Percentiles rank a stretch among this genome's conserved stretches.
Conservation (phyloP, 805 yeast genomes). For the Barnettozyma vustinii region DNA sequence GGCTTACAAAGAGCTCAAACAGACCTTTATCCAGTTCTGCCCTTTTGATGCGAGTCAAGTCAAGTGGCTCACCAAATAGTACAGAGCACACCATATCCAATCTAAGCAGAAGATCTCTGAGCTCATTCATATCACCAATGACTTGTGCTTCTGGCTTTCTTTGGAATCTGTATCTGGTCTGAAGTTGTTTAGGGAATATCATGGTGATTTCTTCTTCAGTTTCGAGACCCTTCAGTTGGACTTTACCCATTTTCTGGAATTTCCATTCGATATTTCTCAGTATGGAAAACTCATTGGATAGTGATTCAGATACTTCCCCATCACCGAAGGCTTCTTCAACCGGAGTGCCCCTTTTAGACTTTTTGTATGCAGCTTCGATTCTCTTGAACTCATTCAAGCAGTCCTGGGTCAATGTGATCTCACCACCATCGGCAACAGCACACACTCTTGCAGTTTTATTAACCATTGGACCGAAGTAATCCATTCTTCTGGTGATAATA, state of each 20-base stretch:
- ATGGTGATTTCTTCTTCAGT: slow-evolving; percentile 83
- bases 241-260: slow-evolving; percentile 71
- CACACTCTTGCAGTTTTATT: slow-evolving; percentile 91
- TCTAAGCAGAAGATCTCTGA: slow-evolving; percentile 50
- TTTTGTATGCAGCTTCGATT: slow-evolving; percentile 33
- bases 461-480: slow-evolving; percentile 98
- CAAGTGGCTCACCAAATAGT: slow-evolving; percentile 37
- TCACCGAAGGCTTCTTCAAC: slow-evolving; percentile 40
- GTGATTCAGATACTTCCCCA: slow-evolving; percentile 43
- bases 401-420: slow-evolving; percentile 80
- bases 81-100: slow-evolving; percentile 54
- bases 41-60: slow-evolving; percentile 22
- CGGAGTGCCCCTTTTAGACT: slow-evolving; percentile 16
- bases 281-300: slow-evolving; percentile 60
- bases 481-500: slow-evolving; percentile 95
- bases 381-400: slow-evolving; percentile 67
- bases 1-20: slow-evolving; percentile 59
- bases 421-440: slow-evolving; percentile 98
- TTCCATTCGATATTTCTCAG: slow-evolving; percentile 67
- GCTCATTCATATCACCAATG: slow-evolving; percentile 39
- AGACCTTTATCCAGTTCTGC: slow-evolving; percentile 44
- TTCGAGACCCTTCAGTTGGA: slow-evolving; percentile 89
- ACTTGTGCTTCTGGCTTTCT: slow-evolving; percentile 28
- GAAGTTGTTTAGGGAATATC: slow-evolving; percentile 63
- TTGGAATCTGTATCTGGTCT: slow-evolving; percentile 49